Percentiles rank a stretch among this genome's conserved stretches.
Conservation (phyloP, 2,329 filamentous ascomycete species). For the Diplodia scrobiculata region DNA sequence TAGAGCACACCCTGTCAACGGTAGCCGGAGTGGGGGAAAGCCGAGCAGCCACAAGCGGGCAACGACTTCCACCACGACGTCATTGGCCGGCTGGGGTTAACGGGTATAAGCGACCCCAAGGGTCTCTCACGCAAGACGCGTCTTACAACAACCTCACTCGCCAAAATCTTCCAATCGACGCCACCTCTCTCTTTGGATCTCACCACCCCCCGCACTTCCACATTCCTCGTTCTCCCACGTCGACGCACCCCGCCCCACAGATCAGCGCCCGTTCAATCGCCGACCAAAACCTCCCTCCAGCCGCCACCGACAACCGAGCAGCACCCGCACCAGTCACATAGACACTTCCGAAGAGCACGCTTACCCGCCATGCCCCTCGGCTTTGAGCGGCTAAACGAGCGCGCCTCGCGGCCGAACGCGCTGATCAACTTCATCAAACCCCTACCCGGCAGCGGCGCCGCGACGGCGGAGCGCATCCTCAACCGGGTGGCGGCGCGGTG, state of each 20-base stretch:
- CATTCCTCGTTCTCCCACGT: not conserved
- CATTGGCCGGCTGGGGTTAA: constrained; percentile 7
- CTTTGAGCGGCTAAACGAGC: constrained; percentile 76
- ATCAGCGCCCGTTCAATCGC: not conserved
- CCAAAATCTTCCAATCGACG: not conserved
- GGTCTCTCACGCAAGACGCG: not conserved
- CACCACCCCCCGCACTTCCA: not conserved
- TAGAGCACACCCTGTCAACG: too few species aligned
- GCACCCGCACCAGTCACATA: not conserved
- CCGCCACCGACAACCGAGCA: not conserved
- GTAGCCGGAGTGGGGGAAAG: constrained; percentile 3
- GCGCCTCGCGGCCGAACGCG: constrained; percentile 71
- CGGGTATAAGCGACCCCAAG: constrained; percentile 7
- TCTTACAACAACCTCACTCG: not conserved
- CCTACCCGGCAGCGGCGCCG: constrained; percentile 58
- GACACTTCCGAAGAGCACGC: too few species aligned
- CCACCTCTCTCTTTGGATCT: not conserved
- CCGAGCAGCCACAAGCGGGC: not conserved
- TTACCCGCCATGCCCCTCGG: constrained; percentile 67
- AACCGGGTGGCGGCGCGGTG: constrained; percentile 66
- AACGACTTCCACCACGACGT: not conserved
- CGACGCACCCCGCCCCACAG: not conserved
- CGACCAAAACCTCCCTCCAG: not conserved
- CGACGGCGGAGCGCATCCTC: constrained; percentile 41
- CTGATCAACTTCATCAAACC: constrained; percentile 85